Evolutionary conservation across 208 protist genomes (phyloP), one percentile per base, ranked within the genome.

Genomic region (Trypanosomatidae sp.): DNA sequence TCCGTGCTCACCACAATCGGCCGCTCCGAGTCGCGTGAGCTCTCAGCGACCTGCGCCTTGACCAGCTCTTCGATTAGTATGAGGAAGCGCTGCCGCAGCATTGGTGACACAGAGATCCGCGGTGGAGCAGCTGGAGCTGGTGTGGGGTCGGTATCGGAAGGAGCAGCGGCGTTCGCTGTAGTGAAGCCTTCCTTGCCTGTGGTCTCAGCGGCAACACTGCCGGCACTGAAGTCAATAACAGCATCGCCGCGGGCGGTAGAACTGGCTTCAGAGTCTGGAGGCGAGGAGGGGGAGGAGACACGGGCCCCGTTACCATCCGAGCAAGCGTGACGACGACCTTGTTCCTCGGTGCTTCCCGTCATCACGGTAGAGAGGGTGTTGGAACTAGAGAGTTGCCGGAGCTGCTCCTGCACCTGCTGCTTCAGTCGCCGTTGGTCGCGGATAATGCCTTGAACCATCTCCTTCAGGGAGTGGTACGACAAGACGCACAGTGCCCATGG

Each of bases 61-160:
- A 96, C 89, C 7, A 96, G 74, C 43, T 91, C 76, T 76, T 96
- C 89, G 25, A 96, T 52, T 62, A 96, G 85, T 8, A 85, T 74
- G 22, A 96, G 76, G 73, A 94, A 96, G 77, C 91, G 91, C 58
- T 93, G 83, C 4, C 87, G 89, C 49, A 96, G 62, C 39, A 77
- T 75, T 22, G 78, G 70, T n/a, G 84, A 74, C 17, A 81, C 79
- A 2, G 77, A 77, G 13, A 91, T 75, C 46, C 74, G 77, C 39
- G 59, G 60, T 17, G 65, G 55, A 3, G 30, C 30, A 2, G 74
- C 3, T 33, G 41, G 41, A 39, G 58, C 53, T 15, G 66, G 10
- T 9, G 66, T 25, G 28, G 53, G n/a, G 4, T 33, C 22, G n/a
- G 7, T 44, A 30, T 62, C 15, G 30, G 12, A 49, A 62, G 36